Conservation (phyloP, 2,329 filamentous ascomycete species). For the Setomelanomma holmii region DNA sequence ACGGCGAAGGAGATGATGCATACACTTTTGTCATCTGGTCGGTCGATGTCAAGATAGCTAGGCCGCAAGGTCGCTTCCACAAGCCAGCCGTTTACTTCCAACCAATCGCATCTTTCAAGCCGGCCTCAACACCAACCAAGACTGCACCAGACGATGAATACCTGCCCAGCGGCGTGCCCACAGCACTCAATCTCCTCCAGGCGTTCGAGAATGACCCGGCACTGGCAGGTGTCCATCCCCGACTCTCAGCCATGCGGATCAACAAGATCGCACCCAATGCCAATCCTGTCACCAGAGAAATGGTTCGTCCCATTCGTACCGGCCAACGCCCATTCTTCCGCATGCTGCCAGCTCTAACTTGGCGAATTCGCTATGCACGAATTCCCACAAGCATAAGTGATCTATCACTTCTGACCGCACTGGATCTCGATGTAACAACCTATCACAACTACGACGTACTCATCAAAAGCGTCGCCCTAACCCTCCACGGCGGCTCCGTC, state of each 20-base stretch:
- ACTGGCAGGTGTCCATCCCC: constrained; percentile 67
- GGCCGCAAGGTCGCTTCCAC: constrained; percentile 67
- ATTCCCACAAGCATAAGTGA: constrained; percentile 63
- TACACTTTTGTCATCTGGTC: constrained; percentile 51
- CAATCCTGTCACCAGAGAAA: constrained; percentile 65
- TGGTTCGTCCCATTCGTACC: constrained; percentile 69
- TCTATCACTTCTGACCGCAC: constrained; percentile 68
- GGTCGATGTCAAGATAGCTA: constrained; percentile 47
- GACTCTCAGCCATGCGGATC: constrained; percentile 75
- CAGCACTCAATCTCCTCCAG: constrained; percentile 78
- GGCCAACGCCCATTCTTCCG: constrained; percentile 68
- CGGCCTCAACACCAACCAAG: constrained; percentile 53
- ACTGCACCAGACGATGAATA: constrained; percentile 65
- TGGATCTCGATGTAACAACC: constrained; percentile 77
- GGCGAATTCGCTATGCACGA: constrained; percentile 74
- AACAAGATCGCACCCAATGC: constrained; percentile 75
- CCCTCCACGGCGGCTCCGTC: constrained; percentile 65
- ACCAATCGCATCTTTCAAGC: constrained; percentile 62
- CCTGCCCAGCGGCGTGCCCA: constrained; percentile 71
- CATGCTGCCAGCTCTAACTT: constrained; percentile 73
- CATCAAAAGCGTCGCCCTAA: constrained; percentile 66
- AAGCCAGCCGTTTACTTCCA: constrained; percentile 71
- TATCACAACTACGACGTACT: constrained; percentile 72
- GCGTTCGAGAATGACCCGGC: constrained; percentile 72
- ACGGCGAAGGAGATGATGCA: constrained; percentile 30